Evolutionary conservation across 2,329 filamentous ascomycete genomes (phyloP).

Genomic region (Zymoseptoria passerinii): DNA sequence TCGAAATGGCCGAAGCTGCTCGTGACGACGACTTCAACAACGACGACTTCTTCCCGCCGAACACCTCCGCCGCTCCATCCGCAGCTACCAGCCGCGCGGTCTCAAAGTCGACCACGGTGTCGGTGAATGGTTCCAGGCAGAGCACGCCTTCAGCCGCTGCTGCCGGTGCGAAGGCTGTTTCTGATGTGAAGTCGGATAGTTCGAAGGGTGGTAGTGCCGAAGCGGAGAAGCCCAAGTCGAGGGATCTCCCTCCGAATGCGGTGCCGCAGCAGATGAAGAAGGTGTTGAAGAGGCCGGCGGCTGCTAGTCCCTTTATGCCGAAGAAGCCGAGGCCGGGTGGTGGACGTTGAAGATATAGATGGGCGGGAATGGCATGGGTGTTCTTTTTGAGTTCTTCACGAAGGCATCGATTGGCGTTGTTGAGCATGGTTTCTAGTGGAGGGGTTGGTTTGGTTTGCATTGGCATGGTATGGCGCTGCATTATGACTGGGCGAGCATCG

Average conservation of each 20-base stretch:
- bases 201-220: neutral
- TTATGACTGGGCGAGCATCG: neutral
- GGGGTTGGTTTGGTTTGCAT: too few relatives aligned
- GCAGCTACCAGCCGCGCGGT: neutral
- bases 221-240: neutral
- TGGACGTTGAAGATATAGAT: neutral
- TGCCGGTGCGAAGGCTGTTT: constrained; percentile 3
- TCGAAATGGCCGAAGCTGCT: constrained; percentile 27
- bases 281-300: neutral
- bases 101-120: neutral
- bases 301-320: constrained; percentile 2
- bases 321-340: neutral
- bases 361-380: too few relatives aligned
- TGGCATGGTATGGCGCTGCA: neutral
- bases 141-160: constrained; percentile 16
- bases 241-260: neutral
- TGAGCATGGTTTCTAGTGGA: too few relatives aligned
- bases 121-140: constrained; percentile 10
- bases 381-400: too few relatives aligned
- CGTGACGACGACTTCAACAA: neutral
- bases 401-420: too few relatives aligned
- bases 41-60: neutral
- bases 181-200: neutral
- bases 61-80: neutral
- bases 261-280: neutral